A percentile compares a stretch with the other conserved stretches of the same genome.
Conservation (phyloP, 1,139 yeast species). For the Suhomyces guaymorum region DNA sequence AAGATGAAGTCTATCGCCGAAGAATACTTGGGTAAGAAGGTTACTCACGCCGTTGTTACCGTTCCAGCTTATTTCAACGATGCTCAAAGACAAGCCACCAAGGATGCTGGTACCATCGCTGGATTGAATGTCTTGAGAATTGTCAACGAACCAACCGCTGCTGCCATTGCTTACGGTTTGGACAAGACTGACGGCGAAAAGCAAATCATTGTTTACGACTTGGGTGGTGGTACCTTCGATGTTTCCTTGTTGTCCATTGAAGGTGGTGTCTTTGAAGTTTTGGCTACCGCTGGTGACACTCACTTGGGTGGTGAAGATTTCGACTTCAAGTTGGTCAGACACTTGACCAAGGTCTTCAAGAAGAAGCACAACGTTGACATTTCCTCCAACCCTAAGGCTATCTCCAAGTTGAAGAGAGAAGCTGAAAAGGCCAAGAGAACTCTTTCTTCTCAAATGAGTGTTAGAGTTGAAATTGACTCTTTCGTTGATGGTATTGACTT, state of each 20-base stretch:
- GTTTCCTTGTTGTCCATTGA: slow-evolving; percentile 52
- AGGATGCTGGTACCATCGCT: slow-evolving; percentile 96
- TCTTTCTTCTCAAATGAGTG: slow-evolving; percentile 83
- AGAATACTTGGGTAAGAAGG: slow-evolving; percentile 84
- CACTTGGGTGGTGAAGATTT: slow-evolving; percentile 88
- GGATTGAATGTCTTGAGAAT: slow-evolving; percentile 93
- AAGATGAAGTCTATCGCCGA: slow-evolving; percentile 95
- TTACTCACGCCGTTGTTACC: slow-evolving; percentile 92
- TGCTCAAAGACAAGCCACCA: slow-evolving; percentile 98
- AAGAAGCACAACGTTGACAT: slow-evolving; percentile 85
- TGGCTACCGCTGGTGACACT: slow-evolving; percentile 56
- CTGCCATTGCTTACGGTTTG: slow-evolving; percentile 96
- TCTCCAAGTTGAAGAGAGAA: slow-evolving; percentile 90
- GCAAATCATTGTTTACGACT: slow-evolving; percentile 52
- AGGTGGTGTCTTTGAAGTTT: slow-evolving; percentile 55
- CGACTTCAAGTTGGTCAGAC: slow-evolving; percentile 84
- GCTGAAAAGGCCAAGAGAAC: slow-evolving; percentile 97
- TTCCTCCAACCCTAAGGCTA: slow-evolving; percentile 70
- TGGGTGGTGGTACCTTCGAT: slow-evolving; percentile 59
- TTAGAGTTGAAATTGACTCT: slow-evolving; percentile 92
- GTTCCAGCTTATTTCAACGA: slow-evolving; percentile 98
- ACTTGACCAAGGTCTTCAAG: slow-evolving; percentile 81
- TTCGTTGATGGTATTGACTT: slow-evolving; percentile 95
- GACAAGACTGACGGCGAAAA: slow-evolving; percentile 66
- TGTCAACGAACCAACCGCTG: slow-evolving; percentile 98